phyloP scores from a whole-genome alignment of 305 asterid genomes.

The Fraxinus paxiana region DNA sequence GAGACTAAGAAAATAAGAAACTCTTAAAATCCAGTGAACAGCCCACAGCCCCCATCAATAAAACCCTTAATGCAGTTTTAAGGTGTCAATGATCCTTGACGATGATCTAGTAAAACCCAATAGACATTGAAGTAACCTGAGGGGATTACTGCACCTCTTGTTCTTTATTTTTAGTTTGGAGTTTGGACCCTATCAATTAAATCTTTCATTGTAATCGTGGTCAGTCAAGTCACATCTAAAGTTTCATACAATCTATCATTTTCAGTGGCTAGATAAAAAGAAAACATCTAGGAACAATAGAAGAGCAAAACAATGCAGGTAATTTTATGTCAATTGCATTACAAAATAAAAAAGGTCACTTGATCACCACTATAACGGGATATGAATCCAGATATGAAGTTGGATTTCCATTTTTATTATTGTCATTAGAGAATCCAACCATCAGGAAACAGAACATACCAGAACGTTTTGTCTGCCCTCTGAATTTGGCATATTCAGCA shows the following conservation, averaged over 20 bases:
- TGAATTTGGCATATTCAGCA: slow-evolving; percentile 67
- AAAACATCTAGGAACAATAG: not conserved
- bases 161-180: not conserved
- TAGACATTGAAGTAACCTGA: not conserved
- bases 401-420: not conserved
- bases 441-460: slow-evolving; percentile 36
- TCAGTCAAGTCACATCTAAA: not conserved
- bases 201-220: not conserved
- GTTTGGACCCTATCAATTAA: not conserved
- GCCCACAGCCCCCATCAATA: not conserved
- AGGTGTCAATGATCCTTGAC: not conserved
- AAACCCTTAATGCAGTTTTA: not conserved
- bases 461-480: slow-evolving; percentile 43
- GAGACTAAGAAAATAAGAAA: not conserved
- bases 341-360: not conserved
- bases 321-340: not conserved
- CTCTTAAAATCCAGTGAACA: not conserved
- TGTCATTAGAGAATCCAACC: not conserved
- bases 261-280: not conserved
- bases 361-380: not conserved
- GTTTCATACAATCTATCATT: not conserved
- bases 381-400: not conserved
- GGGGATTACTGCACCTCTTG: not conserved
- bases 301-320: not conserved
- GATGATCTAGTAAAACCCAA: not conserved